Evolutionary conservation across 2,329 filamentous ascomycete species (phyloP), one percentile per base, ranked within the genome.

Genomic region (Xylariaceae sp.): DNA sequence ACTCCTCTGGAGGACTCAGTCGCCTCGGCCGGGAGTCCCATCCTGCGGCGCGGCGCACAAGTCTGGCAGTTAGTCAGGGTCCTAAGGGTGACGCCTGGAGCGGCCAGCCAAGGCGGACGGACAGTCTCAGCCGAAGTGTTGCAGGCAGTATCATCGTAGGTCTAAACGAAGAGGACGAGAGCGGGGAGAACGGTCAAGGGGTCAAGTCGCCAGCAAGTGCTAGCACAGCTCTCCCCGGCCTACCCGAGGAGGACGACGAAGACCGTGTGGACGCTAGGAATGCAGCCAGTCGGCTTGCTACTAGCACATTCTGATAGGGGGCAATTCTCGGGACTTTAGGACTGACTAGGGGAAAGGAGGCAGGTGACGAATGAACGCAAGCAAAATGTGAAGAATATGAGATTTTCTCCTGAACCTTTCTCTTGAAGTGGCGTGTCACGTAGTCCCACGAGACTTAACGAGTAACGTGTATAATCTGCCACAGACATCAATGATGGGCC

Each of bases 11-110:
- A 57, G 94, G 94, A 9, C 83, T 99, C 51, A 94, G 89, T 69
- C 85, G 94, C 48, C 82, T 99, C 39, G 94, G 94, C 48, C 86
- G 94, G 60, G 94, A 99, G 75, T 80, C 89, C 13, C 91, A 96
- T 72, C 93, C 94, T 2, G 77, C 86, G 4, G 74, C 78, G 61
- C 85, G 94, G 57, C 86, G 93, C 62, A 76, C 87, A 30, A 93
- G 86, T 73, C 76, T 97, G 65, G 89, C 90, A 13, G 89, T 90
- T 51, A 94, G 89, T 69, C 94, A 99, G 75, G 94, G 94, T 0
- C 93, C 94, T 53, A 96, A 96, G 77, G 94, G 94, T n/a, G 94
- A 99, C 74, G 88, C 94, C 13, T 99, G 94, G 94, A 96, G 91
- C 69, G 94, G 94, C 59, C 92, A 97, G 34, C 90, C 92, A 42